Conservation (phyloP, 2,329 filamentous ascomycete species). For the Diplocarpon mali region DNA sequence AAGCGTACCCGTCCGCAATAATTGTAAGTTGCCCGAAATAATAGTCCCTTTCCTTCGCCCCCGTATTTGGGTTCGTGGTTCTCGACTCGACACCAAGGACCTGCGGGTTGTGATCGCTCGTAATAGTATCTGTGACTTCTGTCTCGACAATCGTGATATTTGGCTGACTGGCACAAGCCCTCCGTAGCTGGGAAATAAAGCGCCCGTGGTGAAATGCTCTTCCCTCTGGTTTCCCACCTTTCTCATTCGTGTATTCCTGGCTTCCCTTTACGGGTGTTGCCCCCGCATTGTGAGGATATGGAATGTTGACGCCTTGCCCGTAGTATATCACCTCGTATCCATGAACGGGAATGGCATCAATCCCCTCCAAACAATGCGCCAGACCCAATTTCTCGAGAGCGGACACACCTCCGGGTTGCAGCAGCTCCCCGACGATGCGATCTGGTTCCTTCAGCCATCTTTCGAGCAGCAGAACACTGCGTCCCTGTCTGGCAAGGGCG, state of each 20-base stretch:
- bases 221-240: conserved; percentile 49
- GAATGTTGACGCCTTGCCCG: conserved; percentile 59
- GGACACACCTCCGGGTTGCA: conserved; percentile 83
- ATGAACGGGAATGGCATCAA: conserved; percentile 72
- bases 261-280: conserved; percentile 24
- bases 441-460: conserved; percentile 84
- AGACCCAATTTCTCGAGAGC: conserved; percentile 75
- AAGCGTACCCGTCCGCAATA: conserved; percentile 83
- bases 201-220: conserved; percentile 86
- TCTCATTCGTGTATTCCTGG: conserved; percentile 25
- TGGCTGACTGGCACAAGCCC: conserved; percentile 59
- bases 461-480: conserved; percentile 85
- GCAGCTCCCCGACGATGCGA: conserved; percentile 87
- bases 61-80: conserved; percentile 47
- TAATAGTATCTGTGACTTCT: conserved; percentile 67
- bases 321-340: conserved; percentile 87
- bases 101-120: conserved; percentile 54
- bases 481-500: conserved; percentile 76
- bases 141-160: conserved; percentile 91
- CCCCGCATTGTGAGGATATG: conserved; percentile 56
- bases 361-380: conserved; percentile 70
- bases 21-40: conserved; percentile 88
- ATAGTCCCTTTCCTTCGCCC: conserved; percentile 52
- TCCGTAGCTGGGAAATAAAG: conserved; percentile 75
- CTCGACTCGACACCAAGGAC: conserved; percentile 73